phyloP scores from a whole-genome alignment of 1,139 yeast species.

The Yamadazyma diddensiae region DNA sequence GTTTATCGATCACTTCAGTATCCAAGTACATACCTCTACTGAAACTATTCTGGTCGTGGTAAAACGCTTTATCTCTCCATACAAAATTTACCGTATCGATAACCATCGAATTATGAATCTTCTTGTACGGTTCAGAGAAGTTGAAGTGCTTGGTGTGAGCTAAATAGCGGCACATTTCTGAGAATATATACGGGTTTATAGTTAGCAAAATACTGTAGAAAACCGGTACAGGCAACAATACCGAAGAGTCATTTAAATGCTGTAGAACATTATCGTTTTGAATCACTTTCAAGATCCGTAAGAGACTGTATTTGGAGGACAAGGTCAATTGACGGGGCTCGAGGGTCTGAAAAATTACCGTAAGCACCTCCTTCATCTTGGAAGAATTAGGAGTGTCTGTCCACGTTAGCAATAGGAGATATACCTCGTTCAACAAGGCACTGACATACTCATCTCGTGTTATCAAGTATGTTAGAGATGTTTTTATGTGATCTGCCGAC shows the following conservation, averaged over 20 bases:
- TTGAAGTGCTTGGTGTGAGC: constrained; percentile 36
- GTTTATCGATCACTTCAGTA: constrained; percentile 29
- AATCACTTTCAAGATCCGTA: too few species aligned
- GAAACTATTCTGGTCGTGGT: constrained; percentile 14
- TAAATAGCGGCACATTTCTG: constrained; percentile 50
- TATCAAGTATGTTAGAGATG: too few species aligned
- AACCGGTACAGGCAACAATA: constrained; percentile 9
- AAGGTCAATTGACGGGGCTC: too few species aligned
- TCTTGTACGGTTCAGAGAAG: constrained; percentile 23
- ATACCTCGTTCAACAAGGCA: too few species aligned
- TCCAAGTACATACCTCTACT: constrained; percentile 42
- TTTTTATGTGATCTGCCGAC: too few species aligned
- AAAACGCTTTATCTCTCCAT: constrained; percentile 55
- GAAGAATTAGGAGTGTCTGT: too few species aligned
- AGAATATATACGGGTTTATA: constrained; percentile 36
- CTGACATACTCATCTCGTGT: too few species aligned
- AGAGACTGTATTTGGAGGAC: too few species aligned
- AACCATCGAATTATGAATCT: constrained; percentile 51
- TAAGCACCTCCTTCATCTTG: too few species aligned
- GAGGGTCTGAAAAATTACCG: too few species aligned
- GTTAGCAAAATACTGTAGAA: constrained; percentile 11
- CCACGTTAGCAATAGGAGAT: too few species aligned
- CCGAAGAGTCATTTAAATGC: constrained; percentile 2
- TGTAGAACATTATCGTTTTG: constrained; percentile 1
- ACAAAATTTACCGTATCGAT: constrained; percentile 59